Evolutionary conservation across 805 yeast genomes (phyloP).

Genomic region (Pichia nanzhaoensis): DNA sequence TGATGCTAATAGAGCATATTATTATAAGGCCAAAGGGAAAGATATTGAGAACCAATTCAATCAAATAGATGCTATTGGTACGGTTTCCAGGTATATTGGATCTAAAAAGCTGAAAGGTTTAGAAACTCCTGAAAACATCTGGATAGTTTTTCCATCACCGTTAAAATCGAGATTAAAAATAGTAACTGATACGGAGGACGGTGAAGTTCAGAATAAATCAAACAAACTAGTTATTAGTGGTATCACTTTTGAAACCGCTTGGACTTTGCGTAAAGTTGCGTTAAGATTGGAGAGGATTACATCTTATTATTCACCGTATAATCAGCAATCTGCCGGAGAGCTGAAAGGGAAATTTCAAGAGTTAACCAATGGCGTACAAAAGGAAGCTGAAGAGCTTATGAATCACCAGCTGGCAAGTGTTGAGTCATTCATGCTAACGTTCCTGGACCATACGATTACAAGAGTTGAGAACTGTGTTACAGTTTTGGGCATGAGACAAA

Average conservation of each 20-base stretch:
- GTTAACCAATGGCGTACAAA: conserved; percentile 15
- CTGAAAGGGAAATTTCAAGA: conserved; percentile 8
- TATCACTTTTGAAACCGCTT: conserved; percentile 24
- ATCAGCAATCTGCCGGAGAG: no score
- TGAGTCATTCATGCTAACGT: conserved; percentile 42
- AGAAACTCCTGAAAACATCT: conserved; percentile 85
- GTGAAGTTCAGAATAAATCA: conserved; percentile 25
- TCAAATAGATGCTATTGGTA: conserved; percentile 62
- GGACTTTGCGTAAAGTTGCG: conserved; percentile 45
- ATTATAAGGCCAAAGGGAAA: conserved; percentile 31
- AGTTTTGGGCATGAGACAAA: conserved; percentile 33
- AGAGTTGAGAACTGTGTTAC: conserved; percentile 59
- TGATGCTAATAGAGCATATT: conserved; percentile 36
- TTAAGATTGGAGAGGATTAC: conserved; percentile 54
- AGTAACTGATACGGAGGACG: conserved; percentile 25
- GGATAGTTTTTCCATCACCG: conserved; percentile 65
- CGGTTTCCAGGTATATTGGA: conserved; percentile 63
- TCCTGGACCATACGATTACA: conserved; percentile 60
- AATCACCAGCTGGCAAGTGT: conserved; percentile 12
- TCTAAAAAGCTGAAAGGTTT: conserved; percentile 88
- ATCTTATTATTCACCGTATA: conserved; percentile 33
- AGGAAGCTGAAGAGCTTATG: conserved; percentile 15
- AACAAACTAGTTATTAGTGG: conserved; percentile 26
- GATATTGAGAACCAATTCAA: conserved; percentile 58
- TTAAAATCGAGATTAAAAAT: conserved; percentile 53